phyloP scores from a whole-genome alignment of 129 eudicot species.

The Calendula officinalis region DNA sequence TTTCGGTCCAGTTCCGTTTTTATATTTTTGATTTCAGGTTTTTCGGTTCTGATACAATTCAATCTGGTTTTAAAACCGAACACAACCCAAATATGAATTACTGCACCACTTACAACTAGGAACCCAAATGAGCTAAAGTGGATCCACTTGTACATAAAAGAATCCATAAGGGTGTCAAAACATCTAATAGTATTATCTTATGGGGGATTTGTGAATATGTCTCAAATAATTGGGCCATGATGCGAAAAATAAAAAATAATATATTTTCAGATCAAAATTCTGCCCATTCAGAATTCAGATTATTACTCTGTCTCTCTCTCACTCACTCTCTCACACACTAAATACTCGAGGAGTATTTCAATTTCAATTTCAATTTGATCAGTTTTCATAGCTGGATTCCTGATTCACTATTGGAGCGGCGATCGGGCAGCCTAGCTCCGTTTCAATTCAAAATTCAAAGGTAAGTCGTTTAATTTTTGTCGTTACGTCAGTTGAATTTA shows the following conservation, averaged over 20 bases:
- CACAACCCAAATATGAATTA: too few species aligned
- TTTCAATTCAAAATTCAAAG: slow-evolving; percentile 12
- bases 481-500: slow-evolving; percentile 18
- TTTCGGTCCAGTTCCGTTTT: too few species aligned
- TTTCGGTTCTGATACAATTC: too few species aligned
- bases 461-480: slow-evolving; percentile 16
- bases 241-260: slow-evolving; percentile 19
- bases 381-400: slow-evolving; percentile 13
- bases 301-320: slow-evolving; percentile 31
- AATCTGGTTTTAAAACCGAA: too few species aligned
- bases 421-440: slow-evolving; percentile 20
- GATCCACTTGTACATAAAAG: too few species aligned
- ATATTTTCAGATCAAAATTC: slow-evolving; percentile 35
- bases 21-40: too few species aligned
- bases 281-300: slow-evolving; percentile 24
- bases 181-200: neutral
- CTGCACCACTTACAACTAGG: too few species aligned
- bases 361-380: neutral
- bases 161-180: slow-evolving; percentile 6
- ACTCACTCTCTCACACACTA: slow-evolving; percentile 22
- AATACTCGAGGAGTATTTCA: neutral
- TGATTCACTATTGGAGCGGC: slow-evolving; percentile 13
- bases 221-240: slow-evolving; percentile 34
- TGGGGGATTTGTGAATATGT: slow-evolving; percentile 17
- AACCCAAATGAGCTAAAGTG: too few species aligned